phyloP scores from a whole-genome alignment of 176 grass and related monocot genomes.

The Oryza glaberrima region DNA sequence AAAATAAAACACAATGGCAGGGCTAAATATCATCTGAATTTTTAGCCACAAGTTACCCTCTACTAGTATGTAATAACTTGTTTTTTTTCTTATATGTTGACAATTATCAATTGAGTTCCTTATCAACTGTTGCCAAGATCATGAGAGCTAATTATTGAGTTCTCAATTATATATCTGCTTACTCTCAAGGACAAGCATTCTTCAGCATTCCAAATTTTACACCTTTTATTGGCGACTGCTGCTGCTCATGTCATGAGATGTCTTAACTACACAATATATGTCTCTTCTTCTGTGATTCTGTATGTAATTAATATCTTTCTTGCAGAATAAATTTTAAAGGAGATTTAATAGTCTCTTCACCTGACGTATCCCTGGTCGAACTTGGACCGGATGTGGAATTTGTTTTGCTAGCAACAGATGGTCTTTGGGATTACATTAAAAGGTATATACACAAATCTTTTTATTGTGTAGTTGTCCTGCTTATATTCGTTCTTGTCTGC shows the following conservation, averaged over 20 bases:
- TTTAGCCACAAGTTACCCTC: background rate
- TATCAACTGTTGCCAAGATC: conserved; percentile 6
- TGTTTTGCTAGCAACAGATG: conserved; percentile 85
- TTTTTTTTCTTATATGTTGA: conserved; percentile 12
- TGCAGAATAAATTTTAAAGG: conserved; percentile 85
- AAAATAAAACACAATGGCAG: background rate
- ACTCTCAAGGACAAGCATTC: background rate
- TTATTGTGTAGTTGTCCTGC: background rate
- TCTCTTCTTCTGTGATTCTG: background rate
- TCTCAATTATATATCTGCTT: conserved; percentile 21
- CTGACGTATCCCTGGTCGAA: conserved; percentile 75
- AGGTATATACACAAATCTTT: conserved; percentile 41
- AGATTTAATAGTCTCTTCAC: conserved; percentile 69
- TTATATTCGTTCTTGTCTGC: background rate
- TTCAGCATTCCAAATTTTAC: conserved; percentile 5
- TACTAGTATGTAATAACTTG: conserved; percentile 4
- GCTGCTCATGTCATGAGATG: background rate
- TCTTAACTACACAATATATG: background rate
- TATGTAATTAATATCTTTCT: conserved; percentile 22
- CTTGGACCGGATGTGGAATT: conserved; percentile 88
- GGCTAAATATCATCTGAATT: background rate
- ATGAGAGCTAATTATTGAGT: background rate
- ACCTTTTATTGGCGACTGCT: background rate
- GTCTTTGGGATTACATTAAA: conserved; percentile 99
- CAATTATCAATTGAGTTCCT: background rate